Evolutionary conservation across 1,284 basidiomycete genomes (phyloP), one percentile per base, ranked within the genome.

Genomic region (Sanguinoderma infundibulare): DNA sequence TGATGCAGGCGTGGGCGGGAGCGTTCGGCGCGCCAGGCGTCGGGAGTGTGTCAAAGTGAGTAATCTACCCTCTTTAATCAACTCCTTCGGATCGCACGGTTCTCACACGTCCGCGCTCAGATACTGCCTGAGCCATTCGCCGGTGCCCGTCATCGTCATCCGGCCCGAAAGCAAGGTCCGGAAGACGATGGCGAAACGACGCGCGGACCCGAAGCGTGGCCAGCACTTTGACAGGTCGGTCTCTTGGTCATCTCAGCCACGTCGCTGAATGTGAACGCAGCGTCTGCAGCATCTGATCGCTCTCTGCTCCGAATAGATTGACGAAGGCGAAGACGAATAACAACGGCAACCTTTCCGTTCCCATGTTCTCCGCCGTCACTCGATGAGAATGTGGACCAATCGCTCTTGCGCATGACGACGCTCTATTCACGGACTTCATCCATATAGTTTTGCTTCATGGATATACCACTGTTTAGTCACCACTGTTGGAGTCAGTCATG

Each of bases 141-240:
- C 95, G 1, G 92, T 97, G 0, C 95, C 95, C 0, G 92, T 96
- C 66, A 94, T 98, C 64, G 95, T 97, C 59, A 94, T 97, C 39
- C 83, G 92, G 6, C 94, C 94, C 1, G 93, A 95, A 69, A 84
- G 92, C 52, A 95, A 95, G 73, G 88, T 95, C n/a, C 84, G 84
- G 67, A 95, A 95, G 75, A 87, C 87, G 1, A 79, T 91, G 60
- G 91, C 90, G 70, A 95, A 95, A 74, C 84, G 94, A 39, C 82
- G 90, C 54, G 91, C 90, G 44, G 87, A 95, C 70, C 94, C 93
- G 1, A 96, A 94, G 75, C 82, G 94, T 30, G 92, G 92, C 2
- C 87, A 83, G 55, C 93, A 95, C 74, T 93, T 93, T 61, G 86
- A 88, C 46, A 79, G 82, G 84, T 71, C 15, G 10, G 28, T 8